Evolutionary conservation across 805 yeast genomes (phyloP).

Genomic region (Saccharomyces kudriavzevii): DNA sequence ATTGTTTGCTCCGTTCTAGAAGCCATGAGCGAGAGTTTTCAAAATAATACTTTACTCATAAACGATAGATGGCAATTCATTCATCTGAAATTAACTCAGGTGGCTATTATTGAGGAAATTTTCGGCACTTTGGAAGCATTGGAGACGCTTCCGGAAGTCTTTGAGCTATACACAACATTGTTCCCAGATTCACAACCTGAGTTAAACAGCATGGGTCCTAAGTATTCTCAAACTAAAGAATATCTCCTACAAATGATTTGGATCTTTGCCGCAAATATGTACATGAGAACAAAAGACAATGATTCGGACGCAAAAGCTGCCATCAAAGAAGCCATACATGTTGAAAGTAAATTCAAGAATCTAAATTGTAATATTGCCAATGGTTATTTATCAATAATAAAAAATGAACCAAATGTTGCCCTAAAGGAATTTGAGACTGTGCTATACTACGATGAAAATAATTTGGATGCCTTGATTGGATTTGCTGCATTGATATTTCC

Average conservation of each 20-base stretch:
- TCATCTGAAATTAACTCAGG: conserved; percentile 67
- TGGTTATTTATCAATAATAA: conserved; percentile 30
- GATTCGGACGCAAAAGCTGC: conserved; percentile 61
- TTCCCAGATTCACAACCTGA: conserved; percentile 23
- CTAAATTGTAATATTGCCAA: conserved; percentile 21
- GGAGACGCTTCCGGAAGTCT: conserved; percentile 58
- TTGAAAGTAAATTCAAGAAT: conserved; percentile 37
- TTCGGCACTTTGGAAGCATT: conserved; percentile 53
- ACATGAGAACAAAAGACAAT: conserved; percentile 40
- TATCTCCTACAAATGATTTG: conserved; percentile 54
- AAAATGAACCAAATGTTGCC: conserved; percentile 38
- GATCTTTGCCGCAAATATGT: conserved; percentile 65
- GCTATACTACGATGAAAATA: conserved; percentile 40
- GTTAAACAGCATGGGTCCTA: conserved; percentile 9
- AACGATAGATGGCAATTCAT: conserved; percentile 41
- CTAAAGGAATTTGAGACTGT: conserved; percentile 59
- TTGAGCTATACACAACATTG: conserved; percentile 46
- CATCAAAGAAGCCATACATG: conserved; percentile 58
- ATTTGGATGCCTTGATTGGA: conserved; percentile 48
- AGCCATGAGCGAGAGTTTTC: conserved; percentile 32
- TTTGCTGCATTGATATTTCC: conserved; percentile 42
- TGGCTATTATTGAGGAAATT: conserved; percentile 57
- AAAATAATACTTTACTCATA: conserved; percentile 8
- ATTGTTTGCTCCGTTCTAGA: conserved; percentile 47
- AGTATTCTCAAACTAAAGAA: conserved; percentile 24